phyloP scores from a whole-genome alignment of 495 filamentous ascomycete species.

The Trichoderma gamsii region DNA sequence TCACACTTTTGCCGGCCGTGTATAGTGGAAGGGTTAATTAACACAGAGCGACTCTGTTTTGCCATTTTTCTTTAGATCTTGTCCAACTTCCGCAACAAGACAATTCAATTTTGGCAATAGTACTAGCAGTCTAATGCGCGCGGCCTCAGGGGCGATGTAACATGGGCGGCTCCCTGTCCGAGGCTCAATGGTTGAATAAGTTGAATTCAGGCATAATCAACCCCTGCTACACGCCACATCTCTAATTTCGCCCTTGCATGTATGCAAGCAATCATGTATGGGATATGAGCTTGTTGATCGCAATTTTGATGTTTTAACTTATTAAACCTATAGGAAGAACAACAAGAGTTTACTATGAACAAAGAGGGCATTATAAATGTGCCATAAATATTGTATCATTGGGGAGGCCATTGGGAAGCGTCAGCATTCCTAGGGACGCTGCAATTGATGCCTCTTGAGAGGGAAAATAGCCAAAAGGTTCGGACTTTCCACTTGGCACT shows the following conservation, averaged over 20 bases:
- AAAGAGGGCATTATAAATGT: neutral
- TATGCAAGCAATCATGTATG: neutral
- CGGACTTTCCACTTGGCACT: neutral
- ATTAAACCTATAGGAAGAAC: neutral
- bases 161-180: neutral
- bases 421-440: neutral
- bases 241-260: neutral
- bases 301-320: neutral
- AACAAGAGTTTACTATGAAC: neutral
- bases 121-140: neutral
- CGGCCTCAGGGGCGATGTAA: neutral
- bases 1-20: neutral
- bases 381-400: too few species aligned
- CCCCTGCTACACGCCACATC: neutral
- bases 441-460: neutral
- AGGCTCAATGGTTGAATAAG: constrained; percentile 8
- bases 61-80: neutral
- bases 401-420: neutral
- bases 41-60: neutral
- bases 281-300: neutral
- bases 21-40: neutral
- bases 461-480: neutral
- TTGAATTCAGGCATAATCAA: neutral
- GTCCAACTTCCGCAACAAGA: neutral
- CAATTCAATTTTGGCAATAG: neutral